Conservation (phyloP, 73 alveolate species). For the Tetrahymena elliotti region DNA sequence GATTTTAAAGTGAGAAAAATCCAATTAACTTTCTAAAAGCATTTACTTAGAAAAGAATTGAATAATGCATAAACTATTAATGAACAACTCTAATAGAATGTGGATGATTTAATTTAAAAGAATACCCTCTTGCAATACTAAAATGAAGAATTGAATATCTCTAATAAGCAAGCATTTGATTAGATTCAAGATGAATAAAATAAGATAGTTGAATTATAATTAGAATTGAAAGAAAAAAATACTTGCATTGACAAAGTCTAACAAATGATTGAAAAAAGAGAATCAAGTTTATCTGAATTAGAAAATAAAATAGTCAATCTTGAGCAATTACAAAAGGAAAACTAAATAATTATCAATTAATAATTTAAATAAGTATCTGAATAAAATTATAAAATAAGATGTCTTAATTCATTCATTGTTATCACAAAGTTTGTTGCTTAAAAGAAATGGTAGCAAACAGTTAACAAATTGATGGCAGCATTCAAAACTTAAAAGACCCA, state of each 20-base stretch:
- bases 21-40: neutral
- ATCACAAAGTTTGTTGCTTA: neutral
- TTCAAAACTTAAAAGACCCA: neutral
- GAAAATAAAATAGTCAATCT: neutral
- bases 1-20: neutral
- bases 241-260: neutral
- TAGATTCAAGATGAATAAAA: neutral
- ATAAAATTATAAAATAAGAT: neutral
- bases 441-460: neutral
- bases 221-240: neutral
- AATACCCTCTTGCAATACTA: neutral
- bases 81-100: neutral
- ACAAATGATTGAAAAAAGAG: neutral
- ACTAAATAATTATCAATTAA: neutral
- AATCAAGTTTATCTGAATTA: neutral
- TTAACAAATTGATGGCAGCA: neutral
- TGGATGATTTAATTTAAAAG: neutral
- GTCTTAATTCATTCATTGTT: neutral
- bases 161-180: neutral
- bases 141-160: neutral
- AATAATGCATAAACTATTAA: neutral
- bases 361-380: neutral
- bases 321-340: neutral
- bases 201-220: neutral
- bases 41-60: neutral